Evolutionary conservation across 352 stramenopile genomes (phyloP).

Genomic region (Globisporangium orthogonon): DNA sequence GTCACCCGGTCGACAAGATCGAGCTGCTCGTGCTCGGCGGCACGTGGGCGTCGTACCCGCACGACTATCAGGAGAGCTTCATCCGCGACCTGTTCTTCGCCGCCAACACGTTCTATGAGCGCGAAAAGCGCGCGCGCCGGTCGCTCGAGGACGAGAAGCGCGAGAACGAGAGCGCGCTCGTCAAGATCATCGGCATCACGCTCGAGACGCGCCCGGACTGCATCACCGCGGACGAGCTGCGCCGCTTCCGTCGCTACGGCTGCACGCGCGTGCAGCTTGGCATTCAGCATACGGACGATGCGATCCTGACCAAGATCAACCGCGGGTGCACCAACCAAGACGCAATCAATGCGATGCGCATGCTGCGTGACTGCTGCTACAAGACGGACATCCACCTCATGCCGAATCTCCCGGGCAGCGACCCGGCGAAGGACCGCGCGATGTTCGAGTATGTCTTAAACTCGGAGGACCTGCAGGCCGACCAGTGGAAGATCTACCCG

Average conservation of each 20-base stretch:
- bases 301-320: slow-evolving; percentile 89
- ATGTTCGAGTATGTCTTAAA: slow-evolving; percentile 91
- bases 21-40: slow-evolving; percentile 89
- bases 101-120: slow-evolving; percentile 89
- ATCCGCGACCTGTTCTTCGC: slow-evolving; percentile 91
- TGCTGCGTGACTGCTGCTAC: slow-evolving; percentile 91
- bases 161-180: slow-evolving; percentile 75
- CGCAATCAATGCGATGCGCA: slow-evolving; percentile 60
- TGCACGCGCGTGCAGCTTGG: slow-evolving; percentile 88
- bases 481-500: slow-evolving; percentile 95
- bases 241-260: slow-evolving; percentile 74
- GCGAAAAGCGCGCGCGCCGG: slow-evolving; percentile 51
- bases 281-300: slow-evolving; percentile 91
- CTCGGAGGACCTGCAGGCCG: slow-evolving; percentile 86
- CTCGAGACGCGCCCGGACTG: slow-evolving; percentile 89
- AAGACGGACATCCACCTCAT: slow-evolving; percentile 93
- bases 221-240: slow-evolving; percentile 85
- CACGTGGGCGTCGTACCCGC: slow-evolving; percentile 90
- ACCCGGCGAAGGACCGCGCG: slow-evolving; percentile 67
- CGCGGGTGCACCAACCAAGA: slow-evolving; percentile 77
- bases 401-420: slow-evolving; percentile 88
- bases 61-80: slow-evolving; percentile 88
- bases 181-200: slow-evolving; percentile 90
- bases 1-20: slow-evolving; percentile 91
- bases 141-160: slow-evolving; percentile 86